Evolutionary conservation across 768 basidiomycete species (phyloP), one percentile per base, ranked within the genome.

Genomic region (Agrocybe pediades): DNA sequence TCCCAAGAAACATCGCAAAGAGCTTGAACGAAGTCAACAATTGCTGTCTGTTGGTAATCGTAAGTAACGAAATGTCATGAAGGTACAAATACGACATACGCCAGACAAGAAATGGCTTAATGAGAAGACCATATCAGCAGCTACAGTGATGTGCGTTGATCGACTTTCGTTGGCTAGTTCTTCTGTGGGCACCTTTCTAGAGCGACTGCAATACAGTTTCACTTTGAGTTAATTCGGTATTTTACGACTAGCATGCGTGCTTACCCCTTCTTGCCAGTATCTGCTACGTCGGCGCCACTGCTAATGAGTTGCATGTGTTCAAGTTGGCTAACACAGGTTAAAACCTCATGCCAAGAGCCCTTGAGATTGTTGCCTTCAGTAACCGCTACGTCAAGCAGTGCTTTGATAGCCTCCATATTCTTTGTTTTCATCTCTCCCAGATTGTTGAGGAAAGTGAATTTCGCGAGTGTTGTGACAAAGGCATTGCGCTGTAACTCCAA

Each of bases 41-140:
- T 99, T 9, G 97, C 97, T 23, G 86, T 90, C 95, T 98, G 62
- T 16, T n/a, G 45, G 45, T 15, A 16, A 56, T 49, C 6, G 41
- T 63, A 41, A 54, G 46, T 42, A n/a, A 25, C 55, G 13, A 59
- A 39, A 48, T 20, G 17, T 20, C 46, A 44, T 36, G 26, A 16
- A 24, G 47, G 15, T 20, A 15, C 23, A 11, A 30, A 27, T 9
- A 30, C n/a, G n/a, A 78, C 91, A 41, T 72, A 98, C 96, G 46
- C 97, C 97, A 26, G 94, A 92, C 26, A 99, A 77, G 62, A 92
- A 92, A 65, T 95, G 94, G 58, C 94, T 96, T 9, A 93, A 77
- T 7, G 95, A 98, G 73, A 99, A 99, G 26, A 99, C 95, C 95
- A 98, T 98, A 67, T 99, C 97, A 6, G 97, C 93, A 1, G 97